These are phyloP conservation scores for Dovyalis caffra DNA, from an alignment of 345 rosid species.

Conservation along the genomic window DNA sequence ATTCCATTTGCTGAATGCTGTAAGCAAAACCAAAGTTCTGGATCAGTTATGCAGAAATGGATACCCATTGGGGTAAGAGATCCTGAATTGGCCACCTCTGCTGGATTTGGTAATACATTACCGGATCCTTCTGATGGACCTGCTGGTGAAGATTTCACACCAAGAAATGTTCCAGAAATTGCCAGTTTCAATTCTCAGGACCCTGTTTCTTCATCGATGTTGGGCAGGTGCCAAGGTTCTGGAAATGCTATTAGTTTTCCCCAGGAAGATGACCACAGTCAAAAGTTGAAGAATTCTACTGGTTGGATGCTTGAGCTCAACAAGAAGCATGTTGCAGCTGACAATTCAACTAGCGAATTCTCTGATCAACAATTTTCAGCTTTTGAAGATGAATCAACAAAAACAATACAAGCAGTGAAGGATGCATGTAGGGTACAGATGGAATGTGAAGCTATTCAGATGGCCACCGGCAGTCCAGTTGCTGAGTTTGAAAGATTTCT, in stretches of 20 bases:
- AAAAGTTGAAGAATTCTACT: conserved; percentile 5
- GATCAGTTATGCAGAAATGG: conserved; percentile 44
- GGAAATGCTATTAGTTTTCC: conserved; percentile 13
- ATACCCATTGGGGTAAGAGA: conserved; percentile 41
- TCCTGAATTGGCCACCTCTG: conserved; percentile 17
- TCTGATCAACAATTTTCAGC: conserved; percentile 13
- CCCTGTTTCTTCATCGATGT: conserved; percentile 14
- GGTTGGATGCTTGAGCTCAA: conserved; percentile 11
- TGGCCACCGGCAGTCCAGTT: conserved; percentile 46
- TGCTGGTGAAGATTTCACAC: conserved; percentile 22
- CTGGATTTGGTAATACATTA: conserved; percentile 13
- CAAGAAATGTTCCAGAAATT: conserved; percentile 21
- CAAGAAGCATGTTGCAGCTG: conserved; percentile 16
- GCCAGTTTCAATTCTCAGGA: conserved; percentile 18
- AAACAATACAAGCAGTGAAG: conserved; percentile 35
- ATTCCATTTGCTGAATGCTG: conserved; percentile 22
- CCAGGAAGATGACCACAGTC: conserved; percentile 13
- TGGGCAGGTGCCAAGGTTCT: conserved; percentile 8
- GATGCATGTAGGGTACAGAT: conserved; percentile 36
- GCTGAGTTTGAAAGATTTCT: conserved; percentile 58
- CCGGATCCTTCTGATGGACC: conserved; percentile 17
- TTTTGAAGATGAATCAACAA: conserved; percentile 24
- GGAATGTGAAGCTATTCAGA: conserved; percentile 50
- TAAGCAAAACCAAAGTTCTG: conserved; percentile 39
- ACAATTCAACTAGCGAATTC: conserved; percentile 20